Evolutionary conservation across 1,284 basidiomycete species (phyloP), one percentile per base, ranked within the genome.

Genomic region (Irpex lacteus): DNA sequence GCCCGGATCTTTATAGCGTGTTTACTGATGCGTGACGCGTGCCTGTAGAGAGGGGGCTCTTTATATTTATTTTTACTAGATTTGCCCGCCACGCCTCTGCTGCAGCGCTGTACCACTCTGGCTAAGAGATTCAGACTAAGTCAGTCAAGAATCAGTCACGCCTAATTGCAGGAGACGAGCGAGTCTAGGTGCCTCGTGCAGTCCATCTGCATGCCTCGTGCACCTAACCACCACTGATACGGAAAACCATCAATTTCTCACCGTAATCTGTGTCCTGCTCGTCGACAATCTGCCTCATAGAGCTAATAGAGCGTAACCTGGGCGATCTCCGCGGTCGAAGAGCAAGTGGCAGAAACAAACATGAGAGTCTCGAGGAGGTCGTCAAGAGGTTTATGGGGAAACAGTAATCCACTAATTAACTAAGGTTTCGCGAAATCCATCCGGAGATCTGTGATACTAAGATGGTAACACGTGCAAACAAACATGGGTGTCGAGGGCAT

Each of bases 1-100:
- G 36, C 63, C 59, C 67, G 67, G 67, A 68, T 63, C 67, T 68
- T 61, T 68, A 68, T 68, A 68, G 59, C 63, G 65, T 60, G 63
- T 61, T 9, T 49, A 59, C 66, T 67, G 63, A 66, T 66, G 63
- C 63, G 65, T 67, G 63, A 65, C 63, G 63, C 61, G 63, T 62
- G 38, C 60, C 15, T 44, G 15, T 26, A 26, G 26, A 26, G 26
- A 26, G 26, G 26, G 26, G 26, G 26, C 26, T 26, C 26, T 26
- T 26, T 26, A 26, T 26, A 26, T 26, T 26, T 26, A 26, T 26
- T 26, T 26, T 26, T 26, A 26, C 59, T 59, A 56, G 59, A 54
- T 59, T 52, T 49, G 61, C 60, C 38, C 50, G 3, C 19, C 21
- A 53, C 19, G 15, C 52, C 65, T 60, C 61, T 63, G 37, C 3